Conservation (phyloP, 495 filamentous ascomycete genomes). For the Trichoderma reesei region DNA sequence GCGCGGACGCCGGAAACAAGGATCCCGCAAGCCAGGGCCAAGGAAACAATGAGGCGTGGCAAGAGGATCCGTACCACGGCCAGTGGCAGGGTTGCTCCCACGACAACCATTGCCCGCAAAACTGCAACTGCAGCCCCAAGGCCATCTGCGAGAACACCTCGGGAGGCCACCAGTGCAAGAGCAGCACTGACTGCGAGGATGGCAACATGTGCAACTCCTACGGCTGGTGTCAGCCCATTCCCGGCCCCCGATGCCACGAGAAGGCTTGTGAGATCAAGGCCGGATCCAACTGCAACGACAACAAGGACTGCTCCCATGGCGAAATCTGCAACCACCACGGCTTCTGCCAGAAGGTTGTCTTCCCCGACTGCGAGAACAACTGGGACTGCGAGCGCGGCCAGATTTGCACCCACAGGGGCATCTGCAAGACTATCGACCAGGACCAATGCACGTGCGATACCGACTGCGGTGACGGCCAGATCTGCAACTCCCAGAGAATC, state of each 20-base stretch:
- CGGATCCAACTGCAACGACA: background rate
- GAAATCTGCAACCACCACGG: background rate
- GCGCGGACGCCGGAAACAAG: background rate
- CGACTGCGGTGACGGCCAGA: background rate
- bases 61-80: background rate
- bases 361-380: background rate
- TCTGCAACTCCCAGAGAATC: background rate
- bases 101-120: background rate
- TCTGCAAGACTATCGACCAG: background rate
- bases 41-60: too few species aligned
- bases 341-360: background rate
- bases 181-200: background rate
- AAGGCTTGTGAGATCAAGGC: background rate
- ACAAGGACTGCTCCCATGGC: background rate
- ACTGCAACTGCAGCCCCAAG: background rate
- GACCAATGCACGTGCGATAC: background rate
- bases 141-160: background rate
- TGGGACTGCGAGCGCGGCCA: background rate
- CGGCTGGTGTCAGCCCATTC: background rate
- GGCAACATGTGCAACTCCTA: background rate
- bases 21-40: background rate
- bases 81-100: background rate
- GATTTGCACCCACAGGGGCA: background rate
- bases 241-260: background rate
- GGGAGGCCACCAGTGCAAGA: background rate